A percentile compares a stretch with the other conserved stretches of the same genome.
Conservation (phyloP, 352 stramenopile species). For the Globisporangium iwayamae region DNA sequence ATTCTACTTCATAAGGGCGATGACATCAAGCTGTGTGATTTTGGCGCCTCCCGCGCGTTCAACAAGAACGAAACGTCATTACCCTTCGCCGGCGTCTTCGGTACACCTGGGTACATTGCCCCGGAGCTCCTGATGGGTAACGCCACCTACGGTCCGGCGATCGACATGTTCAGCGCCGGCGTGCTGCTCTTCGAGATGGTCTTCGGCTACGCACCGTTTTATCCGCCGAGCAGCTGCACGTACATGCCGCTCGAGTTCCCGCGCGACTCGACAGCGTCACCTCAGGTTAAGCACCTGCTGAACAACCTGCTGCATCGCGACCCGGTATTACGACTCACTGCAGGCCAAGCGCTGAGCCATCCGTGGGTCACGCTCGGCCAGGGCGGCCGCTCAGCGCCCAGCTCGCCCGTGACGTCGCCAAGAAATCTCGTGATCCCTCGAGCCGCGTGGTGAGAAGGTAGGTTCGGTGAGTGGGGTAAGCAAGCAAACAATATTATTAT, state of each 20-base stretch:
- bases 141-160: conserved; percentile 42
- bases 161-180: conserved; percentile 76
- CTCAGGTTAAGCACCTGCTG: conserved; percentile 68
- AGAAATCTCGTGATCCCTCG: conserved; percentile 9
- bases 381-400: conserved; percentile 30
- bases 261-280: conserved; percentile 27
- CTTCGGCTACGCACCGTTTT: conserved; percentile 70
- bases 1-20: conserved; percentile 55
- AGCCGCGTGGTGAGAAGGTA: conserved; percentile 5
- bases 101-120: conserved; percentile 68
- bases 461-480: not conserved
- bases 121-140: conserved; percentile 59
- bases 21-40: conserved; percentile 76
- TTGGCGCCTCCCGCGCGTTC: conserved; percentile 77
- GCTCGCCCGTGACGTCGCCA: conserved; percentile 28
- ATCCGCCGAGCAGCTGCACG: conserved; percentile 63
- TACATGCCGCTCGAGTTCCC: conserved; percentile 61
- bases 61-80: conserved; percentile 41
- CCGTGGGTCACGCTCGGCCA: conserved; percentile 66
- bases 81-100: conserved; percentile 66
- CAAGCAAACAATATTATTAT: conserved; percentile 3
- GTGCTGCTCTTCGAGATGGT: conserved; percentile 77
- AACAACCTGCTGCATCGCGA: conserved; percentile 63
- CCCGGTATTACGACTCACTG: conserved; percentile 67
- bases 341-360: conserved; percentile 74